Conservation (phyloP, 176 grass and related monocot species). For the Lolium rigidum region DNA sequence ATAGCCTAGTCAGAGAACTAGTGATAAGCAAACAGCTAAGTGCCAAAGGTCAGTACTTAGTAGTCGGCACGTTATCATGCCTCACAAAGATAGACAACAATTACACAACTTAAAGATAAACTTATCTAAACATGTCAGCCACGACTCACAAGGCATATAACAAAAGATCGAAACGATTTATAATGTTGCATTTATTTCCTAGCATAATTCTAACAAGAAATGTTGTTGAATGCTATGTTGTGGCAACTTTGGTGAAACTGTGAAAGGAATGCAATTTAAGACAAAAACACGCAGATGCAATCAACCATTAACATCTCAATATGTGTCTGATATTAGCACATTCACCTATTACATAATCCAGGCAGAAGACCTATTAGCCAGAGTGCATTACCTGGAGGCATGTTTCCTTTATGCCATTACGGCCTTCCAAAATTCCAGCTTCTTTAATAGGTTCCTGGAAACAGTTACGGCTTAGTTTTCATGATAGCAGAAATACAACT, state of each 20-base stretch:
- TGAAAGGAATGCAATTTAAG: neutral
- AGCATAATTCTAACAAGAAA: constrained; percentile 15
- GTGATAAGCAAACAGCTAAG: constrained; percentile 17
- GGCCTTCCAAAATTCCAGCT: constrained; percentile 99
- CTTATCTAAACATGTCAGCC: neutral
- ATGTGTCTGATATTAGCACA: constrained; percentile 7
- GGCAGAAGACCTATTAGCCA: constrained; percentile 14
- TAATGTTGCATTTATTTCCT: constrained; percentile 1
- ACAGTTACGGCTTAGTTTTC: constrained; percentile 40
- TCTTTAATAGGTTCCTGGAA: constrained; percentile 98
- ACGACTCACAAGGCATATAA: neutral
- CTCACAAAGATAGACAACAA: neutral
- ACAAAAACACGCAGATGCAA: constrained; percentile 10
- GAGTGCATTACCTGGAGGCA: constrained; percentile 82
- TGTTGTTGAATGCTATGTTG: neutral
- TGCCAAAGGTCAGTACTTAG: neutral
- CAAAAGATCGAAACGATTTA: neutral
- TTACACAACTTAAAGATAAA: constrained; percentile 3
- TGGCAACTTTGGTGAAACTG: neutral
- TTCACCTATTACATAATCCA: constrained; percentile 27
- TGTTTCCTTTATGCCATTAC: constrained; percentile 99
- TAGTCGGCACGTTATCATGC: neutral
- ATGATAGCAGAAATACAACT: constrained; percentile 29
- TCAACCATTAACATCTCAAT: constrained; percentile 15
- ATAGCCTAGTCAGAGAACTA: constrained; percentile 1